These are phyloP conservation scores for Phytophthora fragariaefolia DNA, from an alignment of 352 stramenopile species.

Conservation along the genomic window DNA sequence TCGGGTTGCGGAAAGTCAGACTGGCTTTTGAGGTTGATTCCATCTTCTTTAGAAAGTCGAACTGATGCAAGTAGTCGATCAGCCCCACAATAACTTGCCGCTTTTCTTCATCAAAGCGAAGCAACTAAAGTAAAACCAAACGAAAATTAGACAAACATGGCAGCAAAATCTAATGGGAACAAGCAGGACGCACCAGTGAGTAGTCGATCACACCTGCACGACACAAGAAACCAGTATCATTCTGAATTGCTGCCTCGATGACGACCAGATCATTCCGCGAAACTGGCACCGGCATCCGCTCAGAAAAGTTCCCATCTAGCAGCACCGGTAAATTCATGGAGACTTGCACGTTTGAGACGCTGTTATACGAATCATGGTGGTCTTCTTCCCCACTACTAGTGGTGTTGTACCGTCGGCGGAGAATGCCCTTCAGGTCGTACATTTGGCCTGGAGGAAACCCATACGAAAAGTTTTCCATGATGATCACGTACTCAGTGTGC, in stretches of 20 bases:
- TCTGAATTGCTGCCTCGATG: conserved; percentile 74
- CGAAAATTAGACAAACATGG: conserved; percentile 16
- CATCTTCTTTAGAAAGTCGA: conserved; percentile 91
- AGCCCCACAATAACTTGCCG: conserved; percentile 77
- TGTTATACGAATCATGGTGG: conserved; percentile 42
- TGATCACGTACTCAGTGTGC: conserved; percentile 84
- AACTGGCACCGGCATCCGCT: conserved; percentile 82
- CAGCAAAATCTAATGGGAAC: not conserved
- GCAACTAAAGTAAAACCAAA: conserved; percentile 43
- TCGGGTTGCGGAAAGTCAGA: conserved; percentile 84
- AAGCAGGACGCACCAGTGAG: conserved; percentile 64
- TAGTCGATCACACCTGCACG: conserved; percentile 86
- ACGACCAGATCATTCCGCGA: conserved; percentile 63
- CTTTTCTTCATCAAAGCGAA: conserved; percentile 85
- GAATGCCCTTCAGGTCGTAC: conserved; percentile 89
- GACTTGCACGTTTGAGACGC: conserved; percentile 54
- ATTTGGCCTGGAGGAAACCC: conserved; percentile 80
- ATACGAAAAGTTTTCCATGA: conserved; percentile 90
- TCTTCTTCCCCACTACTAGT: conserved; percentile 48
- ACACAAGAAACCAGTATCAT: conserved; percentile 80
- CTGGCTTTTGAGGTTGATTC: conserved; percentile 89
- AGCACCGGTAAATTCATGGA: conserved; percentile 72
- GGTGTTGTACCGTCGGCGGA: conserved; percentile 71
- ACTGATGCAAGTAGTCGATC: conserved; percentile 90
- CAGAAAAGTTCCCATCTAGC: conserved; percentile 81